These are phyloP conservation scores for Fusarium papillatum DNA, from an alignment of 2,329 filamentous ascomycete genomes.

Conservation along the genomic window DNA sequence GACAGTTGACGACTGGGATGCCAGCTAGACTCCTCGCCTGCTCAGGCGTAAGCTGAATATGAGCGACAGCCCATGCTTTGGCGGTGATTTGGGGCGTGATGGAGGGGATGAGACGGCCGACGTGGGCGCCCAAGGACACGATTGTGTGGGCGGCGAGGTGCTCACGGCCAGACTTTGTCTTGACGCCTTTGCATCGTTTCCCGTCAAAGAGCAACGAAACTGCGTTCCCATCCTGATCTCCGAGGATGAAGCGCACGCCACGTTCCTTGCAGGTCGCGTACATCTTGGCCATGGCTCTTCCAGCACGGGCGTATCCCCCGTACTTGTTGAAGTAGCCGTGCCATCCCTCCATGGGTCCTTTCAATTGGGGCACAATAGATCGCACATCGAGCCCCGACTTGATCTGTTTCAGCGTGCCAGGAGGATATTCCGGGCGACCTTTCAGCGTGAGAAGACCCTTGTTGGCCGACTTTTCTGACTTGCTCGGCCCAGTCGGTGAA, in stretches of 20 bases:
- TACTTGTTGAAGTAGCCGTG: constrained; percentile 70
- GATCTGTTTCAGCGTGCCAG: constrained; percentile 53
- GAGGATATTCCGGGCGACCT: constrained; percentile 54
- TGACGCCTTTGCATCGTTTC: constrained; percentile 7
- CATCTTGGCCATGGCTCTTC: constrained; percentile 62
- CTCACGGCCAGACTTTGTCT: constrained; percentile 13
- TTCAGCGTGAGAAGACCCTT: constrained; percentile 47
- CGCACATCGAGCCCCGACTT: constrained; percentile 54
- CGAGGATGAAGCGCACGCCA: constrained; percentile 55
- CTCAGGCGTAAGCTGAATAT: constrained; percentile 66
- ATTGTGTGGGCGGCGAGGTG: constrained; percentile 54
- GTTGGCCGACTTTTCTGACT: constrained; percentile 59
- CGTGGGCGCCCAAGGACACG: constrained; percentile 64
- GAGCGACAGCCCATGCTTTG: constrained; percentile 69
- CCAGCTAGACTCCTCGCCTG: constrained; percentile 67
- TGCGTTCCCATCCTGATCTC: constrained; percentile 36
- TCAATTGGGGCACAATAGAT: constrained; percentile 56
- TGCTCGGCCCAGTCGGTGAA: constrained; percentile 59
- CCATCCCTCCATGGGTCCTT: constrained; percentile 63
- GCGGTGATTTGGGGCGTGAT: constrained; percentile 64
- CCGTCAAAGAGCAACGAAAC: constrained; percentile 6
- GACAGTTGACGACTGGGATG: constrained; percentile 70
- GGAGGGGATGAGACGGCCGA: constrained; percentile 59
- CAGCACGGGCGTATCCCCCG: constrained; percentile 68
- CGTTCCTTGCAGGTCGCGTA: constrained; percentile 55